Conservation (phyloP, 2,329 filamentous ascomycete species). For the Bimuria novae-zelandiae region DNA sequence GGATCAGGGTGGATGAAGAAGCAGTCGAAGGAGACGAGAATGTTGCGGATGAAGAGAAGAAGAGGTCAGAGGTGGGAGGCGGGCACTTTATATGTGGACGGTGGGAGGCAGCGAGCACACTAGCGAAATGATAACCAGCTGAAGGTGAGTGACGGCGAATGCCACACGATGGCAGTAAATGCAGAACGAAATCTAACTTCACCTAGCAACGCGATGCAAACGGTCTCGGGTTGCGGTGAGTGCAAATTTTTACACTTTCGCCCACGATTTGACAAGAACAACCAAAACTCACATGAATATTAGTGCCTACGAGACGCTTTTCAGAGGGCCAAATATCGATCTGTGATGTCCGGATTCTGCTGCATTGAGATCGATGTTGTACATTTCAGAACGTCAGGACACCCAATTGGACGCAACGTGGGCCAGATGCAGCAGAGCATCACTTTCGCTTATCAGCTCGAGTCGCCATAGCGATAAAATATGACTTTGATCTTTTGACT, state of each 20-base stretch:
- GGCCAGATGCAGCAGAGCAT: not conserved
- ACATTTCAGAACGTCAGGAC: too few species aligned
- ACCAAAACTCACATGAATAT: slow-evolving; percentile 4
- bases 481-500: too few species aligned
- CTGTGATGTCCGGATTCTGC: too few species aligned
- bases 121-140: slow-evolving; percentile 7
- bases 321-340: too few species aligned
- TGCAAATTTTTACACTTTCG: not conserved
- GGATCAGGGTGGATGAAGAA: not conserved
- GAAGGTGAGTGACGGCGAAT: slow-evolving; percentile 25
- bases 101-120: not conserved
- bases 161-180: slow-evolving; percentile 6
- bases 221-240: not conserved
- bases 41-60: slow-evolving; percentile 1
- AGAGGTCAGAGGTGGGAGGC: not conserved
- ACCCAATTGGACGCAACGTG: too few species aligned
- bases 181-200: slow-evolving; percentile 4
- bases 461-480: not conserved
- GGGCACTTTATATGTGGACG: not conserved
- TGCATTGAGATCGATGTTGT: slow-evolving; percentile 17
- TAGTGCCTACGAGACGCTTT: too few species aligned
- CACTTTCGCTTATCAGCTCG: not conserved
- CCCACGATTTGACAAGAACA: not conserved
- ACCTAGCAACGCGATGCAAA: slow-evolving; percentile 3
- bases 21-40: slow-evolving; percentile 21